Conservation (phyloP, 2,329 filamentous ascomycete genomes). For the Pestalotiopsis sp. region DNA sequence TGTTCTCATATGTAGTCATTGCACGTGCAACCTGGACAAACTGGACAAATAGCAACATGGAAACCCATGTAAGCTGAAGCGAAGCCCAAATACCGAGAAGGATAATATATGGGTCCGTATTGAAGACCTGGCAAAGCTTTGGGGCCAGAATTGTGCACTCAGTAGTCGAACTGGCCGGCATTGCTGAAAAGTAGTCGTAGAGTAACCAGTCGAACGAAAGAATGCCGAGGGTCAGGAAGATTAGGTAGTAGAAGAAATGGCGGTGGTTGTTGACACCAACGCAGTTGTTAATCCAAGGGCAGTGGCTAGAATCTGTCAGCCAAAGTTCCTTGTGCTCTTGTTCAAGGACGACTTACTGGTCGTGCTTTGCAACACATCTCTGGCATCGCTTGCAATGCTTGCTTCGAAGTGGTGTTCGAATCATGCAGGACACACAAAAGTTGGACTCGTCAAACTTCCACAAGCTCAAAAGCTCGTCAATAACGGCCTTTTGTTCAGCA, state of each 20-base stretch:
- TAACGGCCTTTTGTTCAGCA: constrained; percentile 84
- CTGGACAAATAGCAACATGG: constrained; percentile 95
- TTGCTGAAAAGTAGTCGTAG: constrained; percentile 67
- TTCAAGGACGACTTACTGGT: constrained; percentile 68
- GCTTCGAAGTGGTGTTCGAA: constrained; percentile 85
- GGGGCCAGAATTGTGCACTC: constrained; percentile 77
- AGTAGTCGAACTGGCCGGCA: constrained; percentile 53
- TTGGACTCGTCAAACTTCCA: constrained; percentile 94
- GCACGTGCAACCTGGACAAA: constrained; percentile 89
- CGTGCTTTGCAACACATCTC: constrained; percentile 92
- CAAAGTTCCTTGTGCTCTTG: not conserved
- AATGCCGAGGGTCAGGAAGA: constrained; percentile 76
- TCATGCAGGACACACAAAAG: constrained; percentile 95
- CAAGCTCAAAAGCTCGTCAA: constrained; percentile 78
- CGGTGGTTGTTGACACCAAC: constrained; percentile 94
- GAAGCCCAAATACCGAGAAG: constrained; percentile 76
- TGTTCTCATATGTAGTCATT: constrained; percentile 95
- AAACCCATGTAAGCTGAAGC: constrained; percentile 90
- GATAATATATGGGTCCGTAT: constrained; percentile 81
- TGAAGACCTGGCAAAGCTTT: constrained; percentile 71
- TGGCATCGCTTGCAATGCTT: constrained; percentile 94
- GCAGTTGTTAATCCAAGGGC: constrained; percentile 97
- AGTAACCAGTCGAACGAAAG: constrained; percentile 69
- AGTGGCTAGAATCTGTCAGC: constrained; percentile 64
- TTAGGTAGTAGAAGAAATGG: constrained; percentile 89